Evolutionary conservation across 2,329 filamentous ascomycete species (phyloP), one percentile per base, ranked within the genome.

Genomic region (Eurotiales sp.): DNA sequence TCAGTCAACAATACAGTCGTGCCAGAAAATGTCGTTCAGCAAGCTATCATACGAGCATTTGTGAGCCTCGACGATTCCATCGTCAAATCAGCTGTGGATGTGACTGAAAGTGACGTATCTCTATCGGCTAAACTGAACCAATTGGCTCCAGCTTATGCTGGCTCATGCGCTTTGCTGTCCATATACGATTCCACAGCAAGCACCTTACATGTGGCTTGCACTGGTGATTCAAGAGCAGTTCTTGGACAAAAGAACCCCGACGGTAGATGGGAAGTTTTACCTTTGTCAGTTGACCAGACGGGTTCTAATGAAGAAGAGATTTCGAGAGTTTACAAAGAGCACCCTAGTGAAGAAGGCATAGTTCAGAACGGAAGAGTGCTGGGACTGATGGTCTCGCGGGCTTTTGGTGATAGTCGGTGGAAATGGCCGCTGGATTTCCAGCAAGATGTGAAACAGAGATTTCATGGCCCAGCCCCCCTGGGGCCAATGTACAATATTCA

Each of bases 401-500:
- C 82, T 0, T 88, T 89, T 61, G 86, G 86, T 14, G 85, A 88
- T 61, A 75, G 78, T 46, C 75, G 79, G 52, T 87, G 82, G 82
- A 88, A 88, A 63, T 87, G 83, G 82, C 64, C 78, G 3, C 61
- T 76, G 12, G 72, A 77, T 2, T 65, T 80, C 5, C 72, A 78
- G 52, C 62, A 69, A 29, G 64, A 72, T 25, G 5, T 46, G 4
- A 39, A 2, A 67, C 37, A 23, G 19, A 4, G 19, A 42, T 46
- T 25, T 76, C 15, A 71, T 74, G 55, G 60, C 64, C 51, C 72
- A 73, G 46, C 82, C 74, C 66, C 77, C 22, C 57, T 65, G 12
- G 54, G 50, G 41, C 74, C 75, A 57, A 51, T 59, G 58, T 61
- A 62, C 19, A 15, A 60, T 23, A 43, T 61, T 42, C 59, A 21